A percentile compares a stretch with the other conserved stretches of the same genome.
Conservation (phyloP, 768 basidiomycete genomes). For the Leucocoprinus sp. region DNA sequence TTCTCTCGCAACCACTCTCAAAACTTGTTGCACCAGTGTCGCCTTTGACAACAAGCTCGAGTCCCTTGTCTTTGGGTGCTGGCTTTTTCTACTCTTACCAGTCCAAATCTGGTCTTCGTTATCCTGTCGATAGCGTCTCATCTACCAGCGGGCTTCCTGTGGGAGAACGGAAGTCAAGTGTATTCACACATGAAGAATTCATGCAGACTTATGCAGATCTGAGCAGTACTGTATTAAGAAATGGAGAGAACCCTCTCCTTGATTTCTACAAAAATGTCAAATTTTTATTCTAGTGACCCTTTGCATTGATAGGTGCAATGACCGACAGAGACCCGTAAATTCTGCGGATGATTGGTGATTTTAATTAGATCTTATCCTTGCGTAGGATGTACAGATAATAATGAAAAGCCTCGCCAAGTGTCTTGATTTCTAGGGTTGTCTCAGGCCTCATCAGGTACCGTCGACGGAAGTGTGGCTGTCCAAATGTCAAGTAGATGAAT, state of each 20-base stretch:
- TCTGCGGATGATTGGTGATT: background rate
- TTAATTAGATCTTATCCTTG: slow-evolving; percentile 21
- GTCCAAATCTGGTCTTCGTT: slow-evolving; percentile 42
- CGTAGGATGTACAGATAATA: slow-evolving; percentile 72
- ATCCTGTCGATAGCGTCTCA: slow-evolving; percentile 59
- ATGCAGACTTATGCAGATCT: slow-evolving; percentile 78
- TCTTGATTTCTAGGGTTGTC: slow-evolving; percentile 56
- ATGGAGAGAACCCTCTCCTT: slow-evolving; percentile 84
- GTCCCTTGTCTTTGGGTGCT: slow-evolving; percentile 43
- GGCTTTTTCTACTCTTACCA: slow-evolving; percentile 68
- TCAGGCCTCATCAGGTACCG: slow-evolving; percentile 51
- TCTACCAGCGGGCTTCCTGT: slow-evolving; percentile 73
- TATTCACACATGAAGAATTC: slow-evolving; percentile 87
- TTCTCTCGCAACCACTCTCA: slow-evolving; percentile 54
- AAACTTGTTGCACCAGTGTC: slow-evolving; percentile 33
- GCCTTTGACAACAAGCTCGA: slow-evolving; percentile 42
- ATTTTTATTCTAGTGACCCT: slow-evolving; percentile 60
- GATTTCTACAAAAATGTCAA: slow-evolving; percentile 93
- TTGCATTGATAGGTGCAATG: too few species aligned
- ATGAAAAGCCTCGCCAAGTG: slow-evolving; percentile 76
- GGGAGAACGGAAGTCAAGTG: slow-evolving; percentile 72
- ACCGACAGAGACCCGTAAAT: background rate
- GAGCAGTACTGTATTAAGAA: slow-evolving; percentile 57
- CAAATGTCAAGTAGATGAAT: slow-evolving; percentile 81
- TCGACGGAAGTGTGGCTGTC: slow-evolving; percentile 81